These are phyloP conservation scores for Chlorella variabilis DNA, from an alignment of 163 green algal genomes.

Conservation along the genomic window DNA sequence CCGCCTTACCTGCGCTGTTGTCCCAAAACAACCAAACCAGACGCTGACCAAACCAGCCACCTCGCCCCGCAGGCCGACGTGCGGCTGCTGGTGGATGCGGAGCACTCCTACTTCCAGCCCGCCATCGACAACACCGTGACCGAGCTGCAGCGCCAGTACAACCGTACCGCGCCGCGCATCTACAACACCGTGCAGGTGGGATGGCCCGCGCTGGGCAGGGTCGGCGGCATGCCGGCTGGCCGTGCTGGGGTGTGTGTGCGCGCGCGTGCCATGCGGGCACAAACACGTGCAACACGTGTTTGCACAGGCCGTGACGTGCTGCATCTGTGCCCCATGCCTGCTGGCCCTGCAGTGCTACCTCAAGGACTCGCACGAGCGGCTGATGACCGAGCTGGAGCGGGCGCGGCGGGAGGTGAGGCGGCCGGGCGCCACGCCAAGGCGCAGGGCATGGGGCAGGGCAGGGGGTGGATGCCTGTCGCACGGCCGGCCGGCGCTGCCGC, in stretches of 20 bases:
- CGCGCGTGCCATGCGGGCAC: too few relatives aligned
- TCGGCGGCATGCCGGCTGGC: not conserved
- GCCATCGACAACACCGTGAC: constrained; percentile 87
- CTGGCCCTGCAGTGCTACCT: constrained; percentile 42
- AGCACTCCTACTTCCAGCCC: constrained; percentile 90
- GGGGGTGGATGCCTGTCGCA: too few relatives aligned
- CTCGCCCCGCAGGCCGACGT: constrained; percentile 56
- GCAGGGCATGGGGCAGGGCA: not conserved
- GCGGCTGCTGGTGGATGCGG: constrained; percentile 86
- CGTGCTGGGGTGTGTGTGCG: too few relatives aligned
- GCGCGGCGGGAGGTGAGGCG: constrained; percentile 63
- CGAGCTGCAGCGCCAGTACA: constrained; percentile 81
- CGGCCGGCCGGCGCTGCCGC: too few relatives aligned
- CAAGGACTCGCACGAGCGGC: constrained; percentile 52
- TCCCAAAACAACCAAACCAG: too few relatives aligned
- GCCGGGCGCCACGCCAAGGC: too few relatives aligned
- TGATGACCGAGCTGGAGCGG: constrained; percentile 80
- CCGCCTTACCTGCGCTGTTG: too few relatives aligned
- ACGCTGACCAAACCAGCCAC: too few relatives aligned
- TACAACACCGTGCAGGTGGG: constrained; percentile 27
- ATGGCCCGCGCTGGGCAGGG: not conserved
- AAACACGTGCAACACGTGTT: too few relatives aligned
- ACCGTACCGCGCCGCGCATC: constrained; percentile 48
- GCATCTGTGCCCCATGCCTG: too few relatives aligned
- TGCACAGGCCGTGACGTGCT: too few relatives aligned